Base-by-base conservation (phyloP, 345 rosid species). In the Atalantia buxifolia region DNA sequence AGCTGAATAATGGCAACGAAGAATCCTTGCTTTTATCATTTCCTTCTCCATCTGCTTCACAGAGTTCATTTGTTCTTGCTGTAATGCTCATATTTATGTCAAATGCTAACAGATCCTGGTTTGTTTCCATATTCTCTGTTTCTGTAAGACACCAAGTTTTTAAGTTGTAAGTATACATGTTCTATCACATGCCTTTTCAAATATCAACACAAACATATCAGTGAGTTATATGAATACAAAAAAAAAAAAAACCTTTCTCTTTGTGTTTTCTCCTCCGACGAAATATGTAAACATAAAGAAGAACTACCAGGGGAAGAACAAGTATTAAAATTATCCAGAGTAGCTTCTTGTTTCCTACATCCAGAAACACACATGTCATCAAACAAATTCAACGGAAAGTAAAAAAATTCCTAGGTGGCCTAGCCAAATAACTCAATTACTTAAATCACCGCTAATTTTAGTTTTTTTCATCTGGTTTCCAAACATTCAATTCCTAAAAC, bases 1-100 rank as follows among this genome's bases (percentile, higher is more conserved):
- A 80, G 72, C 79, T 78, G 71, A 85, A 81, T 35, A 77, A 38
- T 25, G 80, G 83, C 69, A 78, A 65, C 59, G 1, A 25, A 2
- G 66, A n/a, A 66, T 77, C 77, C 50, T 69, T 48, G 4, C 10
- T 36, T 24, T 9, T 78, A 22, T 31, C 48, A 30, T 71, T 60
- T 30, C 35, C 72, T 0, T 18, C 19, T 25, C 24, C 63, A 14
- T 36, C 61, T 0, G 50, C 9, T 2, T 38, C 53, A 5, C 24
- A 18, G 22, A 81, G 1, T 57, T 79, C 82, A 74, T 55, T 25
- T 6, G 8, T 28, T 5, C 74, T 42, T 13, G 25, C 12, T 1
- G 5, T 33, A 33, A 3, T 66, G 78, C 69, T 67, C 63, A 67
- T 57, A 35, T 79, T 76, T 57, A 74, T 25, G 30, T 79, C 74